These are phyloP conservation scores for Leccinum longicurvipes DNA, from an alignment of 768 basidiomycete species.

Conservation along the genomic window DNA sequence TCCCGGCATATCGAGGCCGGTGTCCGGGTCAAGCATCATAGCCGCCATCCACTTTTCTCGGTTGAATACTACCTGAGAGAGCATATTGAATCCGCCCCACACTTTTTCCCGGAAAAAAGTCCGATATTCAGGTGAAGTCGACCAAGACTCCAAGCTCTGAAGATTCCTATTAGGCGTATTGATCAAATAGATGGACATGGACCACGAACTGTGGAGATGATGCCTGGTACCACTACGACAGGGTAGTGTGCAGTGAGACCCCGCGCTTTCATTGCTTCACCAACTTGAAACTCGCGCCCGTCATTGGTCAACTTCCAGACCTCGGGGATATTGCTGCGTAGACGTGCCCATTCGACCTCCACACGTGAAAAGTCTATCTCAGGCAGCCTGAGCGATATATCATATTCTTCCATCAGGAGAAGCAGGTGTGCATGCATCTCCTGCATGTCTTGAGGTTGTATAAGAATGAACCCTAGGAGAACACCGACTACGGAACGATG, in stretches of 20 bases:
- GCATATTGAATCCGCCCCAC: conserved; percentile 79
- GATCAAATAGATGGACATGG: not conserved
- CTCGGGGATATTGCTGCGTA: conserved; percentile 70
- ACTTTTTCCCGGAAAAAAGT: conserved; percentile 90
- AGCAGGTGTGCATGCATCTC: conserved; percentile 67
- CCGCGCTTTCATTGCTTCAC: conserved; percentile 60
- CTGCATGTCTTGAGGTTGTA: conserved; percentile 64
- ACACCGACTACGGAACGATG: conserved; percentile 51
- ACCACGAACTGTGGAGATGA: conserved; percentile 76
- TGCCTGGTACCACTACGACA: conserved; percentile 83
- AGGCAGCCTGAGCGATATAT: conserved; percentile 60
- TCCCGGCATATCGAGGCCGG: conserved; percentile 84
- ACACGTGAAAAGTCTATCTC: conserved; percentile 65
- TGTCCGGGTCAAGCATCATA: conserved; percentile 86
- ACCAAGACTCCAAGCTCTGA: conserved; percentile 93
- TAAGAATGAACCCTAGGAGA: conserved; percentile 58
- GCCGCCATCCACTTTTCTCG: conserved; percentile 87
- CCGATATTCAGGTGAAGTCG: conserved; percentile 79
- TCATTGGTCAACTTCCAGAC: conserved; percentile 80
- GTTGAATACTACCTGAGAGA: conserved; percentile 80
- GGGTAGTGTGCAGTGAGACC: conserved; percentile 72
- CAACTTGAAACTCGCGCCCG: conserved; percentile 77
- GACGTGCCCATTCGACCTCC: conserved; percentile 66
- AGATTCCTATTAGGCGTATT: not conserved
- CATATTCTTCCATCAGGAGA: conserved; percentile 67